Base-by-base conservation (phyloP, 2,329 filamentous ascomycete species). In the Hypoxylon sp. region DNA sequence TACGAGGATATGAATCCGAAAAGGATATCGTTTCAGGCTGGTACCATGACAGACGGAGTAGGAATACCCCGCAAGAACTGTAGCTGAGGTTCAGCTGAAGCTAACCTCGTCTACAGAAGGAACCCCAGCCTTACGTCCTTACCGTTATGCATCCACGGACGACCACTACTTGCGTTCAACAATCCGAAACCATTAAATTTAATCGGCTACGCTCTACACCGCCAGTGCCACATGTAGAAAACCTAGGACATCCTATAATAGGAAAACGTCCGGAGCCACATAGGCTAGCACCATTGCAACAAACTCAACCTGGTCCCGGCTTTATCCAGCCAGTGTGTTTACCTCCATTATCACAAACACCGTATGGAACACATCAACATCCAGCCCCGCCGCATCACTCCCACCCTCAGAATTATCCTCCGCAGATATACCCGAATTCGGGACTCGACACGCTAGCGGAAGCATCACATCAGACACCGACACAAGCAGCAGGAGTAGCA, bases 1-100 rank as follows among this genome's bases (percentile, higher is more conserved):
- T 82, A 80, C 48, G 79, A 79, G 26, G 81, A 84, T 62, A 80
- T 83, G 5, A 82, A 81, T 59, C 79, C 80, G 13, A 74, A 78
- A 31, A 76, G 80, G 2, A 76, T 80, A 5, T 79, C 77, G 14
- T 76, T 80, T 13, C 82, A 86, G 63, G 72, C 71, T 17, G 82
- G 81, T 10, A 83, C 84, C 53, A 86, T 87, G 85, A 83, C 84
- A 6, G 84, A 87, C 54, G 83, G 84, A 61, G 81, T 82, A 75
- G 74, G 80, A 73, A 46, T 22, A 29, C 29, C 19, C 24, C 13
- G 4, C 6, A 33, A 53, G 13, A 50, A n/a, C 13, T 17, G n/a
- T 44, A 51, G 11, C 26, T 55, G 42, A 42, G 31, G 11, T 33
- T 55, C 19, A 17, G 22, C 22, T 14, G n/a, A 59, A 53, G 24